A percentile compares a stretch with the other conserved stretches of the same genome.
phyloP scores from a whole-genome alignment of 306 rosid species.

The Erythrophleum fordii region DNA sequence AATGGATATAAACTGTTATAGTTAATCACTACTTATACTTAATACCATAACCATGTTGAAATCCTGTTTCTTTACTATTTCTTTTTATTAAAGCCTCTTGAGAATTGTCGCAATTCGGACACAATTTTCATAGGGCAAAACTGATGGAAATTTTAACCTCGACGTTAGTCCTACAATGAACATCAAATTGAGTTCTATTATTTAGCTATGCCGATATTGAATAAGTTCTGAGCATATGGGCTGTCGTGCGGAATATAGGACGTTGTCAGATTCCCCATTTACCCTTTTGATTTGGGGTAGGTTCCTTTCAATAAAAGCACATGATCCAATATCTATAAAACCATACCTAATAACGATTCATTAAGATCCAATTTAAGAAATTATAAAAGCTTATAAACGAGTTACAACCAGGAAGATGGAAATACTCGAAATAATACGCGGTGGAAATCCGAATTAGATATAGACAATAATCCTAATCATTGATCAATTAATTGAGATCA shows the following conservation, averaged over 20 bases:
- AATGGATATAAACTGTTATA: neutral
- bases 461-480: neutral
- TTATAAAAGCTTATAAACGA: neutral
- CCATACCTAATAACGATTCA: neutral
- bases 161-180: neutral
- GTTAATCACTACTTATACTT: neutral
- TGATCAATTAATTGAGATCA: neutral
- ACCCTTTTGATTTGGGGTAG: neutral
- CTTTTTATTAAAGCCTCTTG: neutral
- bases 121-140: neutral
- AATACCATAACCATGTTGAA: neutral
- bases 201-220: neutral
- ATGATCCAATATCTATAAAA: neutral
- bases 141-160: neutral
- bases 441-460: neutral
- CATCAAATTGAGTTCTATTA: neutral
- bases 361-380: neutral
- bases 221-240: neutral
- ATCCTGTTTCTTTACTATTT: neutral
- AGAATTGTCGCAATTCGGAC: neutral
- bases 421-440: neutral
- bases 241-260: neutral
- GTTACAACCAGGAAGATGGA: neutral
- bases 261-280: neutral
- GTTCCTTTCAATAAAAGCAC: neutral